These are phyloP conservation scores for Saraca asoca DNA, from an alignment of 331 rosid species.

Conservation along the genomic window DNA sequence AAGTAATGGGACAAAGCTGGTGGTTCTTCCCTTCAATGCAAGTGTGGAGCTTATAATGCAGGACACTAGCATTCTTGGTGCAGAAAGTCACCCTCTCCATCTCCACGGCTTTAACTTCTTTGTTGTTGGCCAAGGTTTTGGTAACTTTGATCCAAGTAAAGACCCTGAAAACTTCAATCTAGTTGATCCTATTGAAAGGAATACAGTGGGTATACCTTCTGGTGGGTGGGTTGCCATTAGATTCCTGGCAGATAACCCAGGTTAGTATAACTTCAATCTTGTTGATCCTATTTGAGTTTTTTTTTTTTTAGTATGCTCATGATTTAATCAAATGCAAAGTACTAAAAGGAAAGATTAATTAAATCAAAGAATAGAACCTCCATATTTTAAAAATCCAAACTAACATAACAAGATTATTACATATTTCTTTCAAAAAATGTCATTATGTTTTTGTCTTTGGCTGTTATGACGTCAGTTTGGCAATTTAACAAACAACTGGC, in stretches of 20 bases:
- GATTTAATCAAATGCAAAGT: too few relatives aligned
- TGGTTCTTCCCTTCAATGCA: constrained; percentile 53
- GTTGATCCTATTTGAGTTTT: too few relatives aligned
- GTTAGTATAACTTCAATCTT: constrained; percentile 24
- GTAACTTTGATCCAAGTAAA: constrained; percentile 46
- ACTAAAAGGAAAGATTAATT: too few relatives aligned
- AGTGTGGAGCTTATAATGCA: constrained; percentile 53
- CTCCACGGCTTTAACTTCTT: constrained; percentile 63
- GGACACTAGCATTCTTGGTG: constrained; percentile 54
- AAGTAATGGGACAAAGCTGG: constrained; percentile 48
- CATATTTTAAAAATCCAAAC: too few relatives aligned
- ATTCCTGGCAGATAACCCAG: constrained; percentile 57
- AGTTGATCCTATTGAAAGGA: constrained; percentile 56
- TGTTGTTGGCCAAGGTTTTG: constrained; percentile 64
- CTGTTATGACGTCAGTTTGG: too few relatives aligned
- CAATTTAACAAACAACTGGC: too few relatives aligned
- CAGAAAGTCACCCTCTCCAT: constrained; percentile 61
- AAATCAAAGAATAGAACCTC: too few relatives aligned
- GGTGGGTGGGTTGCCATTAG: constrained; percentile 59
- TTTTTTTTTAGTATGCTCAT: too few relatives aligned
- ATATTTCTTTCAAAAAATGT: too few relatives aligned
- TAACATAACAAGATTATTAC: too few relatives aligned
- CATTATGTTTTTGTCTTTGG: too few relatives aligned
- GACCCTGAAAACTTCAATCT: constrained; percentile 53
- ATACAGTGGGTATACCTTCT: constrained; percentile 52